A percentile compares a stretch with the other conserved stretches of the same genome.
These are phyloP conservation scores for Hydnomerulius pinastri DNA, from an alignment of 768 basidiomycete species.

Conservation along the genomic window DNA sequence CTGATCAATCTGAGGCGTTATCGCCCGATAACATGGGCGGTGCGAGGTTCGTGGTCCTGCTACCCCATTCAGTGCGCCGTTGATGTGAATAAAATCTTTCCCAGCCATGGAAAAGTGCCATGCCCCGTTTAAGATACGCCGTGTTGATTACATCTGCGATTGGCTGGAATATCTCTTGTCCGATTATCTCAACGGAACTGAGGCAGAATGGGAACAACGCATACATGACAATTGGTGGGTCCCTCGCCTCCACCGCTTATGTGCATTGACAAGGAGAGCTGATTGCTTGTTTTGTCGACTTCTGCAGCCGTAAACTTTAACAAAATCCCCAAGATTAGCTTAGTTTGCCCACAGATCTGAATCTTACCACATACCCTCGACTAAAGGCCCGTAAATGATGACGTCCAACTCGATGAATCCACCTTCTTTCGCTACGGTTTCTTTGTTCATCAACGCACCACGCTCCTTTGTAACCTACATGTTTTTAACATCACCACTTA, in stretches of 20 bases:
- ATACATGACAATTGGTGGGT: constrained; percentile 32
- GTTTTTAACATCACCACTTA: neutral
- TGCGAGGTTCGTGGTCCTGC: constrained; percentile 35
- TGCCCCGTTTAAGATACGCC: constrained; percentile 41
- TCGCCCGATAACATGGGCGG: constrained; percentile 40
- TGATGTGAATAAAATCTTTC: neutral
- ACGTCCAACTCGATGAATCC: neutral
- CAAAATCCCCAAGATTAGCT: neutral
- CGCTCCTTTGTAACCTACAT: constrained; percentile 11
- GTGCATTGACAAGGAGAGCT: neutral
- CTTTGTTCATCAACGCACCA: neutral
- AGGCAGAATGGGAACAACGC: constrained; percentile 28
- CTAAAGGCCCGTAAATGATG: neutral
- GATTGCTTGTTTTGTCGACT: neutral
- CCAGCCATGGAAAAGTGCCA: constrained; percentile 51
- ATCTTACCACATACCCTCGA: neutral
- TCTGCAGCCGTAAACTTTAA: constrained; percentile 13
- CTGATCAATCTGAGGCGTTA: constrained; percentile 43
- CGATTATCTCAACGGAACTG: constrained; percentile 26
- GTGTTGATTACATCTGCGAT: constrained; percentile 34
- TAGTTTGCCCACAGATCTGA: neutral
- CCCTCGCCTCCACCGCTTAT: neutral
- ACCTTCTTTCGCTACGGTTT: neutral
- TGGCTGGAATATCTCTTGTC: constrained; percentile 42
- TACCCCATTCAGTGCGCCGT: neutral